Base-by-base conservation (phyloP, 768 basidiomycete species). In the Leccinum longicurvipes region DNA sequence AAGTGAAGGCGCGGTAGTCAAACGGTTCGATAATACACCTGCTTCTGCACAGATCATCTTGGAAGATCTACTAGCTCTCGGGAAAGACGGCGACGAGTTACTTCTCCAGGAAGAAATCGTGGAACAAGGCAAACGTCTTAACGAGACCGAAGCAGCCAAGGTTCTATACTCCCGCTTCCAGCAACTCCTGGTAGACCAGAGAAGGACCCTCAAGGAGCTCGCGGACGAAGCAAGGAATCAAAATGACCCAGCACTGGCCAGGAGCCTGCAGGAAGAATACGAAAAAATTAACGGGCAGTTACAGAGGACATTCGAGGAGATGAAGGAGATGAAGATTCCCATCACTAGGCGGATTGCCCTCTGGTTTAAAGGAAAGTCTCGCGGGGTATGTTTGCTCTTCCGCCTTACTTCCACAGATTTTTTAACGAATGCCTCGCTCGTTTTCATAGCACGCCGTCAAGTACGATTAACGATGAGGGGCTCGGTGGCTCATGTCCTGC, bases 141-240 rank as follows among this genome's bases (percentile, higher is more conserved):
- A 65, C 21, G 65, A 66, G 47, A 67, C 65, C 1, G 63, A 62
- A 32, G 65, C 65, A 2, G 66, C 44, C 6, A 67, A 62, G 29
- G 32, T 55, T 41, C 7, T 66, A 12, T 59, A 59, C 11, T 62
- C 50, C 47, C 62, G 54, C 5, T 36, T 52, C n/a, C 64, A 67
- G 48, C 23, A 45, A 10, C 57, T 64, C 15, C 65, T 66, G 2
- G 3, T 8, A 2, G 64, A 64, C 3, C 62, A 67, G 44, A 66
- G 10, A 25, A 59, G 12, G 29, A 46, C 34, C 5, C 50, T 65
- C 0, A 55, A 63, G 34, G 56, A 51, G 17, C 64, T 65, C 9
- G 58, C 64, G 14, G 56, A 66, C 5, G 56, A 63, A 19, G 63
- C 64, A 23, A 66, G 28, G 28, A 1, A 24, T 25, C 36, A 54